phyloP scores from a whole-genome alignment of 768 basidiomycete species.

The Crucibulum laeve region DNA sequence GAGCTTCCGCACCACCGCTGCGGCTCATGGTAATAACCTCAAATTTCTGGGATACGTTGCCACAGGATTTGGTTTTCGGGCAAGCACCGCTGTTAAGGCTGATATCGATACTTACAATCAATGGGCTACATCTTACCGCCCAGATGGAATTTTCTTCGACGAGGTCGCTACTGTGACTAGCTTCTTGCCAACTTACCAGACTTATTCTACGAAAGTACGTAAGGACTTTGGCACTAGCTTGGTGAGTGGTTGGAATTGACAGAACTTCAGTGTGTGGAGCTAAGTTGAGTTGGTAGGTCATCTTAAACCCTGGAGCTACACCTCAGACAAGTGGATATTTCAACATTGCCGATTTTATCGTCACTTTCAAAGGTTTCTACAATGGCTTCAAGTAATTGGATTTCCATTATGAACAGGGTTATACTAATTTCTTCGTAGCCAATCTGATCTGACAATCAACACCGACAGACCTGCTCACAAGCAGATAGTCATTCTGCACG shows the following conservation, averaged over 20 bases:
- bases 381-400: background rate
- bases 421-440: slow-evolving; percentile 9
- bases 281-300: background rate
- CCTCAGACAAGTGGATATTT: slow-evolving; percentile 18
- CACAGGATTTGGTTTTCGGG: background rate
- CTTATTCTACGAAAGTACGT: slow-evolving; percentile 13
- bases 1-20: slow-evolving; percentile 4
- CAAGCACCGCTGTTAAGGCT: slow-evolving; percentile 10
- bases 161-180: slow-evolving; percentile 15
- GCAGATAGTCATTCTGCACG: slow-evolving; percentile 26
- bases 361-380: slow-evolving; percentile 23
- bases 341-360: slow-evolving; percentile 21
- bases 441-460: slow-evolving; percentile 14
- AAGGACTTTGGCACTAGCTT: background rate
- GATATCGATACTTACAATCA: slow-evolving; percentile 25
- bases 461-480: slow-evolving; percentile 14
- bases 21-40: background rate
- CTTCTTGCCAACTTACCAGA: slow-evolving; percentile 17
- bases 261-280: background rate
- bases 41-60: background rate
- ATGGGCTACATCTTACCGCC: slow-evolving; percentile 23
- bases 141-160: slow-evolving; percentile 32
- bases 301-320: slow-evolving; percentile 22
- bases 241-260: background rate
- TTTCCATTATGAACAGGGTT: background rate